These are phyloP conservation scores for Hymenochaete sp. DNA, from an alignment of 1,284 basidiomycete genomes.

Conservation along the genomic window DNA sequence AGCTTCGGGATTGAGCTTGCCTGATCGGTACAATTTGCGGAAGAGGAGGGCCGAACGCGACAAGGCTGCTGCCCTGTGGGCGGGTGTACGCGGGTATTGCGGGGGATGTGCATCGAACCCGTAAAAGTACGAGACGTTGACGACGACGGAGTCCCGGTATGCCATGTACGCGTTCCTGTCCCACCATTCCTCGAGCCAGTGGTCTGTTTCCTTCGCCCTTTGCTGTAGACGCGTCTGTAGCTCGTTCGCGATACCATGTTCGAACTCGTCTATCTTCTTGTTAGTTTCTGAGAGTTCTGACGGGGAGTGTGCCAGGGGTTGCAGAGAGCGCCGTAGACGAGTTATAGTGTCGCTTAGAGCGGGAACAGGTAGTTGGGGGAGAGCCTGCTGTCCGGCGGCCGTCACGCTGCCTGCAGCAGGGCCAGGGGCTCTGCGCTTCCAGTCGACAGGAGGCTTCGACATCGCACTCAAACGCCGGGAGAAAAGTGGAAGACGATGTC, in stretches of 20 bases:
- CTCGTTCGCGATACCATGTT: constrained; percentile 36
- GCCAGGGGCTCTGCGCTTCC: constrained; percentile 44
- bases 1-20: constrained; percentile 61
- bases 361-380: constrained; percentile 61
- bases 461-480: constrained; percentile 7
- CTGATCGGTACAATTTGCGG: constrained; percentile 57
- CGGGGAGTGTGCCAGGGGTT: constrained; percentile 54
- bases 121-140: constrained; percentile 82
- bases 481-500: constrained; percentile 5
- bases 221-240: constrained; percentile 52
- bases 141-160: constrained; percentile 70
- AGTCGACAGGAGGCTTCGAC: constrained; percentile 29
- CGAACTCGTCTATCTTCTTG: constrained; percentile 56
- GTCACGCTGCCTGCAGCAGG: constrained; percentile 34
- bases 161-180: constrained; percentile 62
- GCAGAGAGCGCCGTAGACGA: constrained; percentile 51
- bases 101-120: constrained; percentile 63
- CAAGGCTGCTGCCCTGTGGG: constrained; percentile 66
- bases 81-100: constrained; percentile 48
- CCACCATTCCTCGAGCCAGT: constrained; percentile 84
- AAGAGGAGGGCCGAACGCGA: constrained; percentile 67
- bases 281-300: constrained; percentile 46
- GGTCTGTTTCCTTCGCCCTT: constrained; percentile 40
- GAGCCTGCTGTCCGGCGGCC: constrained; percentile 33
- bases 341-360: constrained; percentile 46